Base-by-base conservation (phyloP, 2,329 filamentous ascomycete species). In the Arthrobotrys pseudoclavata region DNA sequence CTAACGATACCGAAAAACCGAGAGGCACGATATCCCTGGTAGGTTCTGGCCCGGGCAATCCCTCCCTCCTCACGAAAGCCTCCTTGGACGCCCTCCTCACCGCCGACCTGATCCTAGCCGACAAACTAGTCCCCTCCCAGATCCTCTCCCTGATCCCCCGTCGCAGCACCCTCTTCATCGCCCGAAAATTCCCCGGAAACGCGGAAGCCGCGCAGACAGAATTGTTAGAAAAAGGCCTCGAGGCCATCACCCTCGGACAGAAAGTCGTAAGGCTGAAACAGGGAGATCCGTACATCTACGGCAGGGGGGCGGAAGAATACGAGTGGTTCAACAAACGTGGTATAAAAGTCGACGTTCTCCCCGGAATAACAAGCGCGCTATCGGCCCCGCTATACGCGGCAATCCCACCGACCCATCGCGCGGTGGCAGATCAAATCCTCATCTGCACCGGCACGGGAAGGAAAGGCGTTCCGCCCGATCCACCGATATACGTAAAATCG, bases 371-470 rank as follows among this genome's bases (percentile, higher is more conserved):
- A 0, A 94, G 91, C 81, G 93, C 95, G 0, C 86, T 99, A 42
- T 91, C 89, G 70, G 96, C 94, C 9, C 93, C 95, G 0, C 86
- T 99, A 1, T 97, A 98, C 83, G 94, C 94, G 0, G 90, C 87
- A 5, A 92, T 99, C 34, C 95, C 96, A 1, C 87, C 91, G 0
- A 99, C 96, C 0, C 95, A 98, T 85, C 88, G 96, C 4, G 92
- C 92, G 52, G 92, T 97, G 0, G 91, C 93, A 2, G 96, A 99
- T 82, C 94, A 98, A 84, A 91, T 99, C 0, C 87, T 99, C 26
- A 88, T 99, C n/a, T 98, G 96, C 85, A 99, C 96, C 0, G 96
- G 96, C 0, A 99, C 96, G 0, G 96, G 96, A 0, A 89, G 96
- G 82, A 96, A 97, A 84, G 96, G 96, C 12, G 91, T 89, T 68